A percentile compares a stretch with the other conserved stretches of the same genome.
Evolutionary conservation across 2,329 filamentous ascomycete genomes (phyloP).

Genomic region (Aureobasidium musti): DNA sequence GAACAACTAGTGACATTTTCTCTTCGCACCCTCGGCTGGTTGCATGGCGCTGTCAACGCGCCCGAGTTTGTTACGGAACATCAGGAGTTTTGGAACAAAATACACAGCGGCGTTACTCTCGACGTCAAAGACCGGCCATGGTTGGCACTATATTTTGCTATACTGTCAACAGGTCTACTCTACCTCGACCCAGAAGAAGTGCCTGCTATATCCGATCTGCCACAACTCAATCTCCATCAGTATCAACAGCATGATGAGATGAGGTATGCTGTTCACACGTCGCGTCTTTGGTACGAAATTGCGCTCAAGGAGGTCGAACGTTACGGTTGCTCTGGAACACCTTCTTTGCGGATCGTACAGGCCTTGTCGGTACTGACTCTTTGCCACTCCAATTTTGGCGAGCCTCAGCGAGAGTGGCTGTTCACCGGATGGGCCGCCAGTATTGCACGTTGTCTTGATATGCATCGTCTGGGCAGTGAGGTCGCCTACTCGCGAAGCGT

Average conservation of each 20-base stretch:
- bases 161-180: constrained; percentile 23
- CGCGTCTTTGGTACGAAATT: constrained; percentile 29
- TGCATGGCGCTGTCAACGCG: constrained; percentile 26
- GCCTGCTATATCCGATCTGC: constrained; percentile 22
- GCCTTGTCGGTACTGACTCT: constrained; percentile 26
- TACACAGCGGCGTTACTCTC: constrained; percentile 21
- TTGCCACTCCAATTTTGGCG: constrained; percentile 28
- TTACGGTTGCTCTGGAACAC: constrained; percentile 3
- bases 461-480: constrained; percentile 29
- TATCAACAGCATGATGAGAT: constrained; percentile 19
- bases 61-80: constrained; percentile 22
- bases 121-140: constrained; percentile 19
- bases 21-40: constrained; percentile 22
- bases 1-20: constrained; percentile 15
- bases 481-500: background rate
- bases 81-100: constrained; percentile 25
- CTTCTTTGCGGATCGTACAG: constrained; percentile 19
- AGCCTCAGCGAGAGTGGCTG: constrained; percentile 27
- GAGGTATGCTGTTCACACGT: constrained; percentile 16
- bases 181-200: constrained; percentile 25
- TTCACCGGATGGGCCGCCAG: constrained; percentile 17
- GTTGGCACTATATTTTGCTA: constrained; percentile 23
- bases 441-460: constrained; percentile 26
- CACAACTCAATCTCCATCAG: constrained; percentile 13
- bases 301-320: constrained; percentile 27